A percentile compares a stretch with the other conserved stretches of the same genome.
Conservation (phyloP, 2,329 filamentous ascomycete genomes). For the Daldinia sp. region DNA sequence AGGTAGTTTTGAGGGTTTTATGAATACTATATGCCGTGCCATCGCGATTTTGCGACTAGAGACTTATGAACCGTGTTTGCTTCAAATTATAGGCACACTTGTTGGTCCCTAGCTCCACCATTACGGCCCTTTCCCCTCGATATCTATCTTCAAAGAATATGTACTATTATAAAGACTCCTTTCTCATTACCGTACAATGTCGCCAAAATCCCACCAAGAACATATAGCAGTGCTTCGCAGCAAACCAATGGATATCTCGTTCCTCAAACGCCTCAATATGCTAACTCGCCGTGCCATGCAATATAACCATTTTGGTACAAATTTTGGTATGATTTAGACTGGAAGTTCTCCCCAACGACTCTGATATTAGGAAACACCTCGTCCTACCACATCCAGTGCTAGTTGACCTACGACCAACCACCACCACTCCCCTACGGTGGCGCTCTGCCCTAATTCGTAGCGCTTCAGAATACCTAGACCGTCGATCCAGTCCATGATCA, state of each 20-base stretch:
- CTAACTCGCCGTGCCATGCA: slow-evolving; percentile 4
- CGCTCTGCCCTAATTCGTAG: slow-evolving; percentile 56
- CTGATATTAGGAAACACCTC: slow-evolving; percentile 4
- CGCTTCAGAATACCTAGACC: slow-evolving; percentile 63
- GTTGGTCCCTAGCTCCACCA: neutral
- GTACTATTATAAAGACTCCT: neutral
- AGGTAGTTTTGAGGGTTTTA: too few relatives aligned
- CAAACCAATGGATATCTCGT: slow-evolving; percentile 13
- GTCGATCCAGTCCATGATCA: slow-evolving; percentile 71
- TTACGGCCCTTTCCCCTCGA: neutral
- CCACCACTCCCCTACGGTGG: slow-evolving; percentile 73
- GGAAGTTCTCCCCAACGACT: neutral
- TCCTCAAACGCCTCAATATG: slow-evolving; percentile 32
- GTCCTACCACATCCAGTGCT: slow-evolving; percentile 41
- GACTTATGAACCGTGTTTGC: too few relatives aligned
- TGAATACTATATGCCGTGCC: too few relatives aligned
- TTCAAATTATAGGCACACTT: too few relatives aligned
- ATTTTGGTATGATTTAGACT: slow-evolving; percentile 6
- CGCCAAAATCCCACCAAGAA: neutral
- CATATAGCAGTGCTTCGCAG: slow-evolving; percentile 15
- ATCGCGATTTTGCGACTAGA: too few relatives aligned
- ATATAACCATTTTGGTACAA: neutral
- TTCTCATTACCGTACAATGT: slow-evolving; percentile 5
- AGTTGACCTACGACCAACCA: slow-evolving; percentile 67
- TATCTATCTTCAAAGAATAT: neutral